Conservation (phyloP, 2,329 filamentous ascomycete genomes). For the Diplodia seriata region DNA sequence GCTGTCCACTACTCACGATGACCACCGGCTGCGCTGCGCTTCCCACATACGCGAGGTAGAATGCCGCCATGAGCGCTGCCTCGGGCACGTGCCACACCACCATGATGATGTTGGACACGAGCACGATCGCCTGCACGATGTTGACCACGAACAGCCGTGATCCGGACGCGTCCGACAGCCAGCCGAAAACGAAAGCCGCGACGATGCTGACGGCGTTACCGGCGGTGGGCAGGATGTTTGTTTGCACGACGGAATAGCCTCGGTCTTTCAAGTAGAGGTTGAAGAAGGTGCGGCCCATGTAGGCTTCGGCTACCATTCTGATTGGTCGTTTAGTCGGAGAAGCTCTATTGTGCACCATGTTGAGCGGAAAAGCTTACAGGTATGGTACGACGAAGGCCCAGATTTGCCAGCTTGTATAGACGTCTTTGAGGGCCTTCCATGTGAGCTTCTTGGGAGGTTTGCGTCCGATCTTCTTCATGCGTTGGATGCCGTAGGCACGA, state of each 20-base stretch:
- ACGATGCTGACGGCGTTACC: conserved; percentile 29
- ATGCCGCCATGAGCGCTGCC: conserved; percentile 9
- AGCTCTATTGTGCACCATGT: neutral
- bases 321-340: neutral
- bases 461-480: conserved; percentile 26
- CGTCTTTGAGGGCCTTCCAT: conserved; percentile 14
- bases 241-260: conserved; percentile 21
- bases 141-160: conserved; percentile 2
- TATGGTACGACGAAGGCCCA: conserved; percentile 23
- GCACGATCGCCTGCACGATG: conserved; percentile 15
- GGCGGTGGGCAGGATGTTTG: conserved; percentile 28
- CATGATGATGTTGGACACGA: conserved; percentile 29
- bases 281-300: conserved; percentile 16
- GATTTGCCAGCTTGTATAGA: conserved; percentile 26
- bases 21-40: conserved; percentile 13
- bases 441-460: conserved; percentile 23
- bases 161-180: conserved; percentile 9
- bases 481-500: conserved; percentile 18
- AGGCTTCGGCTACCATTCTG: conserved; percentile 26
- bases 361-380: conserved; percentile 1
- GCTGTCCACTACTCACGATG: conserved; percentile 3
- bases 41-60: conserved; percentile 15
- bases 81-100: conserved; percentile 22
- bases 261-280: conserved; percentile 28
- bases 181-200: conserved; percentile 14